Conservation (phyloP, 371 early-diverging fungal genomes). For the Funneliformis caledonium region DNA sequence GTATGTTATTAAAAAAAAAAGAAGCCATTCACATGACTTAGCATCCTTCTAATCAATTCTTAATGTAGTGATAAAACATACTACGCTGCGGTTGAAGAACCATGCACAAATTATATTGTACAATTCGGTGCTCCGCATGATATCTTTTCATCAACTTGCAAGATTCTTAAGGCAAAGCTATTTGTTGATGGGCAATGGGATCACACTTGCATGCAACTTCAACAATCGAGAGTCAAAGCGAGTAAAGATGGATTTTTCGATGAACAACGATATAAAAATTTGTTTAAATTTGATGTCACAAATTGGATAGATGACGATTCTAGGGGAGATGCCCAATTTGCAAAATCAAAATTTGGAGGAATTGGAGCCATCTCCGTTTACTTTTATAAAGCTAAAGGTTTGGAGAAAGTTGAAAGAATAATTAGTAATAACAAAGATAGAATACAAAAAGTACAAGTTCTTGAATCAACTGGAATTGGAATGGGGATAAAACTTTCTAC, state of each 20-base stretch:
- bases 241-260: background rate
- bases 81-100: conserved; percentile 15
- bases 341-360: background rate
- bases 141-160: background rate
- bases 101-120: background rate
- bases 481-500: conserved; percentile 13
- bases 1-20: background rate
- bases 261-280: conserved; percentile 1
- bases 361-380: conserved; percentile 10
- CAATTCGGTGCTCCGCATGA: background rate
- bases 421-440: background rate
- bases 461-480: background rate
- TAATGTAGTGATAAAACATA: background rate
- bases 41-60: background rate
- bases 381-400: conserved; percentile 12
- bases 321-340: background rate
- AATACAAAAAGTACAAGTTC: background rate
- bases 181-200: conserved; percentile 8
- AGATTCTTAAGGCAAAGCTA: background rate
- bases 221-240: background rate
- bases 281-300: conserved; percentile 6
- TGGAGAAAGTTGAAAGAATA: background rate
- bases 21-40: background rate
- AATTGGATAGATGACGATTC: background rate
- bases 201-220: background rate